Conservation (phyloP, 805 yeast species). For the Zygotorulaspora sp. region DNA sequence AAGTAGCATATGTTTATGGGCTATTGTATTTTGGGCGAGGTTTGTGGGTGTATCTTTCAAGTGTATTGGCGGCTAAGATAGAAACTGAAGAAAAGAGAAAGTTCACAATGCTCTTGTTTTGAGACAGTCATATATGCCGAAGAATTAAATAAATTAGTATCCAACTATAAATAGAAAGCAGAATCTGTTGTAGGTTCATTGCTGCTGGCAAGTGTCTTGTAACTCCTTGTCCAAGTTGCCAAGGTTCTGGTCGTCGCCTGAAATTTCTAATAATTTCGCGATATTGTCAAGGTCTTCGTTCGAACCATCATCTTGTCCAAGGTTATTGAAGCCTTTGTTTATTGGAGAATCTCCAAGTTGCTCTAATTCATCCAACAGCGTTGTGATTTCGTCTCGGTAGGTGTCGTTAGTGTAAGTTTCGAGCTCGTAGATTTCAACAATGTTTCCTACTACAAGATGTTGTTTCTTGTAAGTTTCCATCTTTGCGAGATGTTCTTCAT, state of each 20-base stretch:
- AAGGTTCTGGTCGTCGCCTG: conserved; percentile 23
- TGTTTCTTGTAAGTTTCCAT: conserved; percentile 56
- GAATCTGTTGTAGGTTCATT: no score
- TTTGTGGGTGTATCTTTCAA: no score
- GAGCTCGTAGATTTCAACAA: conserved; percentile 63
- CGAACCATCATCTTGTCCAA: conserved; percentile 1
- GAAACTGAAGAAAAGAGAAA: no score
- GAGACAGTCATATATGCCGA: no score
- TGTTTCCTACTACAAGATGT: conserved; percentile 52
- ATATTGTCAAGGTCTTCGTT: conserved; percentile 18
- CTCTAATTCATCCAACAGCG: conserved; percentile 29
- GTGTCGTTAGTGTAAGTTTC: conserved; percentile 43
- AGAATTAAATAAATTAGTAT: no score
- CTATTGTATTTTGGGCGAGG: no score
- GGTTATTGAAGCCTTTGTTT: conserved; percentile 21
- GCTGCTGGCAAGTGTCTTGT: conserved; percentile 32
- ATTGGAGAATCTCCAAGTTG: conserved; percentile 34
- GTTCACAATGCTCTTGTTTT: no score
- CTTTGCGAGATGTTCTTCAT: conserved; percentile 43
- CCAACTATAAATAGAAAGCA: no score
- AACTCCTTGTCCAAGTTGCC: conserved; percentile 28
- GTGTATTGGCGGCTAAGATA: no score
- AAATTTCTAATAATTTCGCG: conserved; percentile 25
- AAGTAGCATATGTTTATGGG: no score
- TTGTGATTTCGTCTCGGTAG: conserved; percentile 24